These are phyloP conservation scores for Cylindrodendrum hubeiense DNA, from an alignment of 2,329 filamentous ascomycete genomes.

Conservation along the genomic window DNA sequence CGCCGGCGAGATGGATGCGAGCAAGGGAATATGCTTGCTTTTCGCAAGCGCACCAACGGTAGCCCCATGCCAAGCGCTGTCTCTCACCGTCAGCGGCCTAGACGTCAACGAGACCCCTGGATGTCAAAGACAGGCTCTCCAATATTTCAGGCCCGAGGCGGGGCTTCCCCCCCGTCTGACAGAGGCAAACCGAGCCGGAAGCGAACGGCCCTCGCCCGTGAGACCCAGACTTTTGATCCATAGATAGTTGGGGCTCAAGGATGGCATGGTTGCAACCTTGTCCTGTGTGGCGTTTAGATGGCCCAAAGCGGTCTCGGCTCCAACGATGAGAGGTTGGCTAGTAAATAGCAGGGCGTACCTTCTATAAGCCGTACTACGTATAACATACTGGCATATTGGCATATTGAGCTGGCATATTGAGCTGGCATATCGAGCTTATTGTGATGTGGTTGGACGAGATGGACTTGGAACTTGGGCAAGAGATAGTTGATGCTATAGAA, in stretches of 20 bases:
- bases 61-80: conserved; percentile 24
- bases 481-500: conserved; percentile 9
- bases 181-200: conserved; percentile 10
- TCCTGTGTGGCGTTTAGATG: conserved; percentile 18
- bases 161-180: conserved; percentile 16
- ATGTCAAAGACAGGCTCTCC: conserved; percentile 3
- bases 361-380: conserved; percentile 10
- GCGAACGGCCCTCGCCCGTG: conserved; percentile 11
- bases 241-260: conserved; percentile 16
- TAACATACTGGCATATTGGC: too few relatives aligned
- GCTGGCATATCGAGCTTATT: neutral
- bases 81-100: conserved; percentile 24
- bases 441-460: conserved; percentile 4
- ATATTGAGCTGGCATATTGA: conserved; percentile 1
- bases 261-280: conserved; percentile 15
- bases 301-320: conserved; percentile 7
- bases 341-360: conserved; percentile 3
- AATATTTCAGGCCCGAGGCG: conserved; percentile 17
- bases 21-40: conserved; percentile 15
- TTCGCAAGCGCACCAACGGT: conserved; percentile 18
- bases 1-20: conserved; percentile 7
- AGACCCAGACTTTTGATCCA: conserved; percentile 8
- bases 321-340: conserved; percentile 1
- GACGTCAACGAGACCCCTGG: conserved; percentile 19
- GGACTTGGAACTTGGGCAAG: conserved; percentile 6